Conservation (phyloP, 345 rosid genomes). For the Cardamine chenopodiifolia region DNA sequence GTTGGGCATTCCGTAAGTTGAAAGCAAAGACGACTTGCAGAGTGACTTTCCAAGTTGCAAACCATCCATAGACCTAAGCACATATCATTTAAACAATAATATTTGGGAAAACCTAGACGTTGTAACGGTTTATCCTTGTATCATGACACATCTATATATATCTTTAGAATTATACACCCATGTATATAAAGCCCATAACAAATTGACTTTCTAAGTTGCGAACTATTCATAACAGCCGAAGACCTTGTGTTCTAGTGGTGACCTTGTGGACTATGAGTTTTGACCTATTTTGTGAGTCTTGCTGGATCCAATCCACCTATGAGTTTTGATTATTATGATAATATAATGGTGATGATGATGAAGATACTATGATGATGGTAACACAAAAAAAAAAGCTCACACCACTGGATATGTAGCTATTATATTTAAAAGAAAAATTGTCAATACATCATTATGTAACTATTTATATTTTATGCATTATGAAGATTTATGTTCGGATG, state of each 20-base stretch:
- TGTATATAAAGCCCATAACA: not conserved
- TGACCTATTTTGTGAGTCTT: not conserved
- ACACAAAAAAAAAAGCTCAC: not conserved
- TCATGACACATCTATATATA: not conserved
- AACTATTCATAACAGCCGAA: not conserved
- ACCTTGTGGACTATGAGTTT: too few relatives aligned
- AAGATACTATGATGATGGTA: not conserved
- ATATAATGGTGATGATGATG: not conserved
- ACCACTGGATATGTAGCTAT: not conserved
- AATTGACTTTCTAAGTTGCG: not conserved
- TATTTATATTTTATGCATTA: not conserved
- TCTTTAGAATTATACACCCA: not conserved
- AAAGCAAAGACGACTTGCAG: conserved; percentile 44
- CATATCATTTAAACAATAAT: not conserved
- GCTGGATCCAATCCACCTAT: not conserved
- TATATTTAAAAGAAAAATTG: not conserved
- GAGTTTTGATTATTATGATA: too few relatives aligned
- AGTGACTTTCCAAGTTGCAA: conserved; percentile 39
- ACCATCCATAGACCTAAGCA: conserved; percentile 4
- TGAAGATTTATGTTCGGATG: not conserved
- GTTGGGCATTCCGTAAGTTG: conserved; percentile 53
- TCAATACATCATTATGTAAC: not conserved
- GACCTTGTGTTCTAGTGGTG: not conserved
- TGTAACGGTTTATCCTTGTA: conserved; percentile 2
- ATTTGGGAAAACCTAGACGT: conserved; percentile 13